Percentiles rank a stretch among this genome's conserved stretches.
phyloP scores from a whole-genome alignment of 2,329 filamentous ascomycete species.

The Colletotrichum cereale region DNA sequence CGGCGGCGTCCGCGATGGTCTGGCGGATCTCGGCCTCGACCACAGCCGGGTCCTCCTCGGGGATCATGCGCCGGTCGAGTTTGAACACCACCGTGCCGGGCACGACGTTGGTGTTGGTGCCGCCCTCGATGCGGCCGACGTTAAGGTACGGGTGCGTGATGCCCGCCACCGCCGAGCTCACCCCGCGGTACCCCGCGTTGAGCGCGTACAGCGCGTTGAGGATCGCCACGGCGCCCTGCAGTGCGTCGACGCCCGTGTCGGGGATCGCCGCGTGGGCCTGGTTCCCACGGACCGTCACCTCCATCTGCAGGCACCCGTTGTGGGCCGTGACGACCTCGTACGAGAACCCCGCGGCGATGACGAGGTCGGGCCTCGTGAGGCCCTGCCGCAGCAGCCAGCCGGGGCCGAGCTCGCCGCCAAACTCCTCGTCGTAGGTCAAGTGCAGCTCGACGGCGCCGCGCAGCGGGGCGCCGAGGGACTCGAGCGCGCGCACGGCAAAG shows the following conservation, averaged over 20 bases:
- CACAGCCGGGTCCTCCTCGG: conserved; percentile 18
- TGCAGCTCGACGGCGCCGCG: conserved; percentile 26
- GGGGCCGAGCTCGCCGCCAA: conserved; percentile 35
- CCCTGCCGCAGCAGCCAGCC: conserved; percentile 29
- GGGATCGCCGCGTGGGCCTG: conserved; percentile 35
- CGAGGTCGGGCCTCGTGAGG: conserved; percentile 28
- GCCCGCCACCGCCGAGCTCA: conserved; percentile 23
- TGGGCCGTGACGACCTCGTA: conserved; percentile 35
- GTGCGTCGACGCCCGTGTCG: conserved; percentile 26
- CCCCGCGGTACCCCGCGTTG: conserved; percentile 19
- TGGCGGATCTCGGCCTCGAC: conserved; percentile 32
- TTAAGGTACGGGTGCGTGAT: conserved; percentile 38
- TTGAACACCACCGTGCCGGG: conserved; percentile 33
- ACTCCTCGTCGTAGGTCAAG: conserved; percentile 38
- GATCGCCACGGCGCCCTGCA: conserved; percentile 28
- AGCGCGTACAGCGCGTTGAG: conserved; percentile 34
- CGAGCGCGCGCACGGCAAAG: conserved; percentile 32
- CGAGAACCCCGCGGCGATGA: conserved; percentile 36
- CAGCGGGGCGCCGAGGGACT: conserved; percentile 15
- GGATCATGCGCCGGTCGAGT: conserved; percentile 37
- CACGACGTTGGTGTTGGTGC: conserved; percentile 36
- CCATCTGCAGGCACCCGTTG: conserved; percentile 36
- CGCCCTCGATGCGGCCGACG: conserved; percentile 37
- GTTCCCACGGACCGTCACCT: conserved; percentile 24
- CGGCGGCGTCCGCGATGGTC: conserved; percentile 17